These are phyloP conservation scores for Pythium sukuiense DNA, from an alignment of 352 stramenopile genomes.

Conservation along the genomic window DNA sequence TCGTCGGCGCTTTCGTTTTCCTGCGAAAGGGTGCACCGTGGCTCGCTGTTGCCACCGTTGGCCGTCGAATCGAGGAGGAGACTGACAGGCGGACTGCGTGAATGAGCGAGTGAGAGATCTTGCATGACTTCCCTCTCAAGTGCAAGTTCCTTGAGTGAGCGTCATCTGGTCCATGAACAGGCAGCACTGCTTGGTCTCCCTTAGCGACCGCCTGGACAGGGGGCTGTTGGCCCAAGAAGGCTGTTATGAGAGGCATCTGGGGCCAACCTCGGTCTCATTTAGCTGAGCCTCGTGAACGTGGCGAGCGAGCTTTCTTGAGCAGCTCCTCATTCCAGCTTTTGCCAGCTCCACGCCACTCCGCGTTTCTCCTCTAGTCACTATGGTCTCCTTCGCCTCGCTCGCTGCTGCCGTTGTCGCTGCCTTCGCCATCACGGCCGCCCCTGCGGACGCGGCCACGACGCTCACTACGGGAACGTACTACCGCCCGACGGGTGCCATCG, in stretches of 20 bases:
- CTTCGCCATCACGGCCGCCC: constrained; percentile 1
- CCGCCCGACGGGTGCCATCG: constrained; percentile 1
- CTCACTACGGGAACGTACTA: constrained; percentile 20
- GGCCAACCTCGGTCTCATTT: background rate
- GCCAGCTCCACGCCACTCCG: constrained; percentile 2
- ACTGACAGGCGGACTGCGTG: background rate
- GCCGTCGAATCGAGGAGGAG: too few species aligned
- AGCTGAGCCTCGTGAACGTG: background rate
- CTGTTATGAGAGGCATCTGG: background rate
- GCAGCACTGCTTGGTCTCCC: background rate
- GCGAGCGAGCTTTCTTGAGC: background rate
- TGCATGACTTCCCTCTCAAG: background rate
- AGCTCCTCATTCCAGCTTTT: constrained; percentile 7
- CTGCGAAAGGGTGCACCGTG: background rate
- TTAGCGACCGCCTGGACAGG: background rate
- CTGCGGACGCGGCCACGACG: background rate
- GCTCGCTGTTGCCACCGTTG: too few species aligned
- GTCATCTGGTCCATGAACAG: background rate
- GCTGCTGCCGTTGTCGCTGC: constrained; percentile 5
- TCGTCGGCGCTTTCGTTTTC: background rate
- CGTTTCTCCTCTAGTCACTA: background rate
- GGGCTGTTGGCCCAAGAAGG: background rate
- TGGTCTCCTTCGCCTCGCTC: constrained; percentile 14
- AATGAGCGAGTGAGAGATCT: background rate
- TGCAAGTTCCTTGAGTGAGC: background rate